Base-by-base conservation (phyloP, 202 grass and related monocot species). In the Elaeis oleifera region DNA sequence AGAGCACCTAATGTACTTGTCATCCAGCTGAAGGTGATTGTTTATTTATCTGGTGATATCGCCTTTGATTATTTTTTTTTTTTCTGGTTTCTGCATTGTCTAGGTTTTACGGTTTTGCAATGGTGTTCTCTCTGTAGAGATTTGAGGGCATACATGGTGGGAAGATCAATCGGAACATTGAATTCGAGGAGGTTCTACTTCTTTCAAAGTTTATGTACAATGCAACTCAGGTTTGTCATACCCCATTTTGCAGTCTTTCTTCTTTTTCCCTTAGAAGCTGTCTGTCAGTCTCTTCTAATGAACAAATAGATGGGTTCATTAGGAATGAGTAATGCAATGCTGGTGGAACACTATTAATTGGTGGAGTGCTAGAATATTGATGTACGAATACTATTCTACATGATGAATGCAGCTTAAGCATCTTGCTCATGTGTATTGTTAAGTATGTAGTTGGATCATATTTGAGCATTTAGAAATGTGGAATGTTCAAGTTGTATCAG, bases 1-100 rank as follows among this genome's bases (percentile, higher is more conserved):
- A 85, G 67, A 76, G 82, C 94, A 69, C 94, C 94, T 53, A 89
- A 89, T 84, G 94, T 99, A 23, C 94, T 99, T 74, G 94, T 87
- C 52, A 89, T 99, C 80, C 94, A 99, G 63, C 94, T 99, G 52
- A 99, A 99, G 85, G 94, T 99, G 64, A 64, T 22, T 18, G 5
- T 22, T 44, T 44, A 44, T 13, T 44, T 56, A 29, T 65, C 28
- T 36, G 21, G 50, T 27, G 9, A 9, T 44, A 13, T 31, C 51
- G 50, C 24, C 23, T 56, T 76, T 56, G 25, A 70, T 53, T 57
- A 57, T 44, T 18, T 51, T 51, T 71, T 70, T 14, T 64, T 76
- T 15, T 53, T 1, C n/a, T 4, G 65, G 16, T 63, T 58, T 54
- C 17, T 65, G 32, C 32, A 36, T 4, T 64, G 50, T 19, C 24